phyloP scores from a whole-genome alignment of 129 eudicot genomes.

The Gnaphalium uliginosum region DNA sequence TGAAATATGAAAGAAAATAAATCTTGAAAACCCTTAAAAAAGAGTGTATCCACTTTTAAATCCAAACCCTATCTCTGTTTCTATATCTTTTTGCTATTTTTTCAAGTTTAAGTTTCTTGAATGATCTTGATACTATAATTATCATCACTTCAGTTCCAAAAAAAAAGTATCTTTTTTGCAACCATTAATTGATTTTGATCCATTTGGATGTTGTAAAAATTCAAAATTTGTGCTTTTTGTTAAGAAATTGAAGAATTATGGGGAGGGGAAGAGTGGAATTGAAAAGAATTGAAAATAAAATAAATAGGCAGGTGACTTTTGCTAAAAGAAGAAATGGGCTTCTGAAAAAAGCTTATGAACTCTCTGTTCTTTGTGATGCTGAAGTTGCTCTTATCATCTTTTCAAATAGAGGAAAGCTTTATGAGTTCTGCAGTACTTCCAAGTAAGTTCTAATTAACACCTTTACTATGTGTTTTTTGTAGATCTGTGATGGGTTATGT shows the following conservation, averaged over 20 bases:
- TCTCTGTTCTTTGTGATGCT: slow-evolving; percentile 90
- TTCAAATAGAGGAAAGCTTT: slow-evolving; percentile 53
- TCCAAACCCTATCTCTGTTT: neutral
- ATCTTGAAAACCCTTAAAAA: slow-evolving; percentile 28
- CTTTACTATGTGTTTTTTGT: slow-evolving; percentile 11
- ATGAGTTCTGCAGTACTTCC: slow-evolving; percentile 80
- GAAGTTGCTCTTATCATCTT: slow-evolving; percentile 87
- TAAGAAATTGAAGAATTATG: slow-evolving; percentile 31
- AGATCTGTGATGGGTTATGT: slow-evolving; percentile 33
- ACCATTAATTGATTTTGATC: slow-evolving; percentile 1
- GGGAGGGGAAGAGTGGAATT: slow-evolving; percentile 58
- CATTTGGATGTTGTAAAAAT: slow-evolving; percentile 5
- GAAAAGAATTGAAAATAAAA: slow-evolving; percentile 54
- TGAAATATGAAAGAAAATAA: slow-evolving; percentile 30
- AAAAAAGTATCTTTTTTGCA: neutral
- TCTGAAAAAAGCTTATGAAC: slow-evolving; percentile 76
- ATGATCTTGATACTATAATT: slow-evolving; percentile 1
- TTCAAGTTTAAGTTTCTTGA: slow-evolving; percentile 6
- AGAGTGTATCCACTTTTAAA: slow-evolving; percentile 23
- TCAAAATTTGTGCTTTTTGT: neutral
- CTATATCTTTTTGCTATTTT: neutral
- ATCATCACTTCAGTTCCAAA: neutral
- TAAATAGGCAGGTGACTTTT: slow-evolving; percentile 54
- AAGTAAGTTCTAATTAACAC: slow-evolving; percentile 37
- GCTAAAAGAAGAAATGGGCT: slow-evolving; percentile 47